Evolutionary conservation across 2,329 filamentous ascomycete genomes (phyloP), one percentile per base, ranked within the genome.

Genomic region (Talaromyces piceae): DNA sequence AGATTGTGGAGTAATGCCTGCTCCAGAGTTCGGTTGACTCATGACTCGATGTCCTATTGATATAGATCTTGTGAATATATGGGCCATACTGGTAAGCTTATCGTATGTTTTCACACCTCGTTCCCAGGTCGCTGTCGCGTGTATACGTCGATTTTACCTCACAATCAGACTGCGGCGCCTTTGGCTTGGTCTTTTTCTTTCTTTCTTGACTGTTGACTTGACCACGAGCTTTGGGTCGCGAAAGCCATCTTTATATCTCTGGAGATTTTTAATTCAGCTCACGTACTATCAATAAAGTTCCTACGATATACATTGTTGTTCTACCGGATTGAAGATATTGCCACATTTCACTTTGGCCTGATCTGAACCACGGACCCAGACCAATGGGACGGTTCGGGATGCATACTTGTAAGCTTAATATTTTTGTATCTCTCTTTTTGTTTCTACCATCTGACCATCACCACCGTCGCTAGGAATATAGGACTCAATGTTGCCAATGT

Each of bases 271-370:
- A n/a, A n/a, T n/a, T n/a, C n/a, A n/a, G n/a, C n/a, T n/a, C n/a
- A n/a, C n/a, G n/a, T n/a, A n/a, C n/a, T n/a, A n/a, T n/a, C n/a
- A n/a, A n/a, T n/a, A n/a, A n/a, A n/a, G n/a, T n/a, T n/a, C n/a
- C n/a, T n/a, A n/a, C n/a, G n/a, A 12, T 43, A 8, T 25, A 16
- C 23, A 16, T 8, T 43, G 3, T 43, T 22, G 13, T 25, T 22
- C 20, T 43, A 43, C 22, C 20, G n/a, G 9, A 9, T 11, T 50
- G 48, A 50, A 45, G 48, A 44, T 50, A 44, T 45, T 41, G 28
- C 48, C 48, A 50, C 48, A 50, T 50, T 50, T 22, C 11, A 7
- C 16, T 39, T 22, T 30, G 33, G 48, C 28, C 48, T 30, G 41
- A 33, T 26, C 41, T 22, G 25, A 37, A 18, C 3, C 20, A 25